Evolutionary conservation across 345 rosid species (phyloP).

Genomic region (Populus nigra): DNA sequence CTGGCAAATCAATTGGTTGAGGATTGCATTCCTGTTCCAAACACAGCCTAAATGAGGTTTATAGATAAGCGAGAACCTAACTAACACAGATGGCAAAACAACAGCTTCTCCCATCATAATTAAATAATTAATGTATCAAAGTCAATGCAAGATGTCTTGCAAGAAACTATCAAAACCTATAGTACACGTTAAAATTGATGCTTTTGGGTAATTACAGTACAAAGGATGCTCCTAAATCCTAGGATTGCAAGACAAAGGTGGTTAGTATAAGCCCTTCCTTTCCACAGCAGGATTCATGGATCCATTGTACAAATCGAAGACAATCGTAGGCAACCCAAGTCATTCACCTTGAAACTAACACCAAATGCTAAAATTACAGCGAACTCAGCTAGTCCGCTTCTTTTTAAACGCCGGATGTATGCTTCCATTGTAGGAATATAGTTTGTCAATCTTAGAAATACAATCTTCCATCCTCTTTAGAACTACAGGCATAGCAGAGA

Average conservation of each 20-base stretch:
- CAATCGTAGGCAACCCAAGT: background rate
- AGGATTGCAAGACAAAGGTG: background rate
- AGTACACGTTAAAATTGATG: background rate
- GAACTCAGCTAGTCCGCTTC: slow-evolving; percentile 28
- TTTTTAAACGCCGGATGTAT: slow-evolving; percentile 54
- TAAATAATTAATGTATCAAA: background rate
- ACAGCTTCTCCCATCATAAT: background rate
- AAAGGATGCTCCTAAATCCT: background rate
- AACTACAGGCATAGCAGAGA: slow-evolving; percentile 43
- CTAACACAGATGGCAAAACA: background rate
- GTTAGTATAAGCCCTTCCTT: background rate
- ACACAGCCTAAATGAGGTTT: background rate
- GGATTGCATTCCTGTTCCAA: background rate
- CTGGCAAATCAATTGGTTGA: background rate
- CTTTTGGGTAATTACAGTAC: slow-evolving; percentile 13
- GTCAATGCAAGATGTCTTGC: background rate
- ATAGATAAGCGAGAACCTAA: background rate
- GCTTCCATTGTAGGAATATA: slow-evolving; percentile 40
- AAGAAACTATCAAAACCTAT: background rate
- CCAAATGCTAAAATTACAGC: background rate
- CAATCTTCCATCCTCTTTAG: slow-evolving; percentile 60
- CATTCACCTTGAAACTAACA: background rate
- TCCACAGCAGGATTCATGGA: background rate
- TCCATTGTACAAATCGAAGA: slow-evolving; percentile 7
- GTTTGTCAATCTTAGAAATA: slow-evolving; percentile 45